Evolutionary conservation across 306 rosid genomes (phyloP), one percentile per base, ranked within the genome.

Genomic region (Luffa acutangula): DNA sequence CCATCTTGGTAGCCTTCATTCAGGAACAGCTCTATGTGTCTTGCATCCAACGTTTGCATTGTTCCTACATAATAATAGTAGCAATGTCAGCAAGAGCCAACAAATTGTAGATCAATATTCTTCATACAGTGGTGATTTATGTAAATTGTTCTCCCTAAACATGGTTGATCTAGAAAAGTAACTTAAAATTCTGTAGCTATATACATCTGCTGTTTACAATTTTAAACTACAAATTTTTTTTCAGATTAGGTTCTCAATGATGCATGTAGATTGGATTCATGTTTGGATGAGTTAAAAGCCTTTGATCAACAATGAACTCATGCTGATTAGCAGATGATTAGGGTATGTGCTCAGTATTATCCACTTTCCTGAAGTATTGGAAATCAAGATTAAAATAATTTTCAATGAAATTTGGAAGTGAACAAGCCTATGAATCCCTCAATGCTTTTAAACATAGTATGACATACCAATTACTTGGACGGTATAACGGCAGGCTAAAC

Each of bases 21-120:
- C 80, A 89, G 93, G 85, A 93, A 95, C 80, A 95, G 87, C 46
- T 93, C 97, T 69, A 95, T 87, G 79, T 93, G 97, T 89, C 97
- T 91, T 75, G 96, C 96, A 82, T 95, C 99, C 78, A 93, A 78
- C 41, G 97, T 93, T 87, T 95, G 99, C 99, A 93, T 95, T 39
- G 99, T 95, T 93, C 99, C 99, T 95, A 85, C 78, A 49, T 33
- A 72, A 72, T 15, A 36, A 37, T 13, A 48, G 3, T 13, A 31
- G 13, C 25, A 72, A 13, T 31, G 12, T n/a, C 54, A 72, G 43
- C 53, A 71, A 71, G 10, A 45, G n/a, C 51, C 43, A 71, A 43
- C 9, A 70, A 45, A 13, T 31, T 48, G 57, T 72, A 46, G 12
- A 48, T 64, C 70, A 63, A 33, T 12, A 63, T 34, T 63, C 21